Base-by-base conservation (phyloP, 2,329 filamentous ascomycete genomes). In the Nannizziopsis barbatae region DNA sequence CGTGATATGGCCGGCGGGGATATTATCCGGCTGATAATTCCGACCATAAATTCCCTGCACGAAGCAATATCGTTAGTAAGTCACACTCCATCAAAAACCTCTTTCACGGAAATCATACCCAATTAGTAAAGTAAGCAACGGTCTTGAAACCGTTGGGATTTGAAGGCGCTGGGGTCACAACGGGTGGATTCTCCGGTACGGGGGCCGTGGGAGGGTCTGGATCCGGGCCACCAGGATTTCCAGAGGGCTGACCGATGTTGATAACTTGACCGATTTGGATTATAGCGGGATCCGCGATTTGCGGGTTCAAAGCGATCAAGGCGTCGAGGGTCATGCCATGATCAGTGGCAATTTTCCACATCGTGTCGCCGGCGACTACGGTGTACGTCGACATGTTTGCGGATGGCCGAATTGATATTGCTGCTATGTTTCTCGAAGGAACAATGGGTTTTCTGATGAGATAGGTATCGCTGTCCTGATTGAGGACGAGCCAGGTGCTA, bases 11-110 rank as follows among this genome's bases (percentile, higher is more conserved):
- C 87, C 77, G 2, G 76, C 80, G 0, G 86, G 85, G 3, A 96
- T 76, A 61, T 94, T 80, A 60, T 93, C 84, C 0, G 89, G 88
- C 15, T 81, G 77, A 62, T 92, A 84, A 59, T 90, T 84, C 48
- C 89, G 80, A 33, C 73, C 86, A 65, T 95, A 95, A 57, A 94
- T 92, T 55, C 85, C 86, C 86, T 74, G 37, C 10, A 14, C 32
- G 30, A 22, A 4, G 27, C n/a, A n/a, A 39, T 36, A 36, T 12
- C 10, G 15, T 36, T 32, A 27, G 7, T 22, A 7, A 7, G 8
- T 45, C 5, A 17, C 5, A 14, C 14, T 30, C 12, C 12, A 14
- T 30, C 11, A 41, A 30, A n/a, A 30, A 1, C 27, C 5, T 9
- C 12, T 15, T 11, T 7, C 40, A 20, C 14, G 17, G n/a, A 38